Evolutionary conservation across 2,329 filamentous ascomycete species (phyloP).

Genomic region (Exophiala dermatitidis): DNA sequence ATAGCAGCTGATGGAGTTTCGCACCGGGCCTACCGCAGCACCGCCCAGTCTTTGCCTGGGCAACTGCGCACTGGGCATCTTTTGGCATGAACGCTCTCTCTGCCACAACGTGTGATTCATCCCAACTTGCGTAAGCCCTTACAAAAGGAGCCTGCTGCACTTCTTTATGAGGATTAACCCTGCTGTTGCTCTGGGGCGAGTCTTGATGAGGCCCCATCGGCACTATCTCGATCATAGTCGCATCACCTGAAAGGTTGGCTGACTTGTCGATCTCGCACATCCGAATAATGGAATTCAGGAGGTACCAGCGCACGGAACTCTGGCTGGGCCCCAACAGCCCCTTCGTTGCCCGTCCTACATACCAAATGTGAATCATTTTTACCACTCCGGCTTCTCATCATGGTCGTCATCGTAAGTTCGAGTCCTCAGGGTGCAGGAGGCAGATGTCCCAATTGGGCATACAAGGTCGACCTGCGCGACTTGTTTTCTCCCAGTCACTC

Average conservation of each 20-base stretch:
- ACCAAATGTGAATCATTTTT: background rate
- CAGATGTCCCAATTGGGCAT: conserved; percentile 29
- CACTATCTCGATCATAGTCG: background rate
- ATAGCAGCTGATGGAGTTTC: background rate
- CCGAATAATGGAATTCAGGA: background rate
- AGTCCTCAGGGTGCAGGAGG: conserved; percentile 25
- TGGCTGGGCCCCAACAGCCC: background rate
- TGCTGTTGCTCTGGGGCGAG: background rate
- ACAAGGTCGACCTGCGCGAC: conserved; percentile 14
- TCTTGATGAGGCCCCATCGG: background rate
- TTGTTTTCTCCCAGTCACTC: conserved; percentile 21
- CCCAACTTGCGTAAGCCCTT: background rate
- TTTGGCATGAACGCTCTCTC: background rate
- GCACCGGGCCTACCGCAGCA: background rate
- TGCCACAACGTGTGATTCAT: background rate
- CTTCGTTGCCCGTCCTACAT: conserved; percentile 4
- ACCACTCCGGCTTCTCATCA: background rate
- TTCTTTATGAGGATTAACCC: background rate
- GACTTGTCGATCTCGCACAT: background rate
- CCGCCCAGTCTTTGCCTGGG: background rate
- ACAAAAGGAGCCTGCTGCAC: background rate
- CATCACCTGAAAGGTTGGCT: background rate
- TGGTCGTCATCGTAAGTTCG: conserved; percentile 20
- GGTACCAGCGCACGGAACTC: background rate
- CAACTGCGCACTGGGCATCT: conserved; percentile 1